These are phyloP conservation scores for Takashimella koratensis DNA, from an alignment of 1,284 basidiomycete genomes.

Conservation along the genomic window DNA sequence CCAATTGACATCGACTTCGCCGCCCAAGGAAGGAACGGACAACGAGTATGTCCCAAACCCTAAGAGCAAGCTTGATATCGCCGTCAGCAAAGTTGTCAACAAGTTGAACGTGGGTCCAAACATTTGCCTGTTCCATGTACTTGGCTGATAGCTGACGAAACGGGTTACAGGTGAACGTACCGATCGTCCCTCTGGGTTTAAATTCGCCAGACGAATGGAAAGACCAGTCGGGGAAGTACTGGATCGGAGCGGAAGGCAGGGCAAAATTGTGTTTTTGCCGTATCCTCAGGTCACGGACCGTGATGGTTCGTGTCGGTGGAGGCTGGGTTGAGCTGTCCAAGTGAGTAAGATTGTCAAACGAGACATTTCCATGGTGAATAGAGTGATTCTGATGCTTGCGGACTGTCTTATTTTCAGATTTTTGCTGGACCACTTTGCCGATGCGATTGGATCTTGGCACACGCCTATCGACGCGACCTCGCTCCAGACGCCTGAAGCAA, in stretches of 20 bases:
- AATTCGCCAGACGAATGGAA: constrained; percentile 56
- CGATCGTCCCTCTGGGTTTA: constrained; percentile 64
- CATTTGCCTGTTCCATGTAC: too few species aligned
- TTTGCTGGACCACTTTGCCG: constrained; percentile 77
- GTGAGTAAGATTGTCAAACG: constrained; percentile 52
- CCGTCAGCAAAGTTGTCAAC: constrained; percentile 86
- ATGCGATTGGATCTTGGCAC: constrained; percentile 57
- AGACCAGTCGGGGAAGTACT: constrained; percentile 89
- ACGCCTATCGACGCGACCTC: constrained; percentile 1
- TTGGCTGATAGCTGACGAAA: too few species aligned
- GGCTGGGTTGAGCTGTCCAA: constrained; percentile 89
- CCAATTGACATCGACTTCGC: neutral
- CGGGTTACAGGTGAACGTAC: constrained; percentile 65
- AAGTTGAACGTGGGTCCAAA: constrained; percentile 64
- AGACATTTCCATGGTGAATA: neutral
- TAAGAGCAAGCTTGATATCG: constrained; percentile 83
- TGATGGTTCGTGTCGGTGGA: constrained; percentile 92
- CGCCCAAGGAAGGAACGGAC: neutral
- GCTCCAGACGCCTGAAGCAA: constrained; percentile 2
- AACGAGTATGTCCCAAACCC: constrained; percentile 78
- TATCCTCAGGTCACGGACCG: constrained; percentile 83
- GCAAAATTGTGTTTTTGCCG: constrained; percentile 81
- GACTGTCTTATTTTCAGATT: constrained; percentile 57
- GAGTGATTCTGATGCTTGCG: constrained; percentile 6
- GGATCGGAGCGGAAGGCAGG: constrained; percentile 81